Conservation (phyloP, 192 early-diverging fungal species). For the Umbelopsis sp. region DNA sequence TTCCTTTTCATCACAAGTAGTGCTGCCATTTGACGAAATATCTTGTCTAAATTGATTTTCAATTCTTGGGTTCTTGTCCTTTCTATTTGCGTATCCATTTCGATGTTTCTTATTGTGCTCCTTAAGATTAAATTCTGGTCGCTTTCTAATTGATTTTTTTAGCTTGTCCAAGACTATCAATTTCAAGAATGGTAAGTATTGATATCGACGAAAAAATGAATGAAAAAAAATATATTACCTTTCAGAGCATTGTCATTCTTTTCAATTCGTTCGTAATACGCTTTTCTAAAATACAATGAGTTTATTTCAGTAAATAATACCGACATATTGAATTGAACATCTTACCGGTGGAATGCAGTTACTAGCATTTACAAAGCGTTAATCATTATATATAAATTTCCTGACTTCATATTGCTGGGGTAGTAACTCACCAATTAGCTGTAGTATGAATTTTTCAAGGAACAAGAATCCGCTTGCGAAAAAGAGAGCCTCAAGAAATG, state of each 20-base stretch:
- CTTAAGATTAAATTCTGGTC: not conserved
- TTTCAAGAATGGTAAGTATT: not conserved
- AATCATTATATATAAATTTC: not conserved
- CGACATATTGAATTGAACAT: no score
- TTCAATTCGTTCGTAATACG: slow-evolving; percentile 36
- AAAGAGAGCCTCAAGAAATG: slow-evolving; percentile 14
- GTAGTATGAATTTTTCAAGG: slow-evolving; percentile 39
- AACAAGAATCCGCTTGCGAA: slow-evolving; percentile 32
- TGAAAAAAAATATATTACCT: not conserved
- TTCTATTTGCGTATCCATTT: not conserved
- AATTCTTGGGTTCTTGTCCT: not conserved
- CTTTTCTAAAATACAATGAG: slow-evolving; percentile 24
- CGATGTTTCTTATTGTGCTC: not conserved
- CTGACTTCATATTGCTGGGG: not conserved
- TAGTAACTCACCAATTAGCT: slow-evolving; percentile 34
- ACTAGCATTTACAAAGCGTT: not conserved
- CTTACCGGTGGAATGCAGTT: slow-evolving; percentile 29
- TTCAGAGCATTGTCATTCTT: slow-evolving; percentile 31
- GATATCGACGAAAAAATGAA: no score
- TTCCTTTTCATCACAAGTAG: not conserved
- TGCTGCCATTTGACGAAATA: not conserved
- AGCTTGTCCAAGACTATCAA: slow-evolving; percentile 22
- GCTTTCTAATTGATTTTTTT: slow-evolving; percentile 21
- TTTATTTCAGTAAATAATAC: not conserved
- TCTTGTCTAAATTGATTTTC: not conserved